Conservation (phyloP, 768 basidiomycete genomes). For the Melanogaster broomeanus region DNA sequence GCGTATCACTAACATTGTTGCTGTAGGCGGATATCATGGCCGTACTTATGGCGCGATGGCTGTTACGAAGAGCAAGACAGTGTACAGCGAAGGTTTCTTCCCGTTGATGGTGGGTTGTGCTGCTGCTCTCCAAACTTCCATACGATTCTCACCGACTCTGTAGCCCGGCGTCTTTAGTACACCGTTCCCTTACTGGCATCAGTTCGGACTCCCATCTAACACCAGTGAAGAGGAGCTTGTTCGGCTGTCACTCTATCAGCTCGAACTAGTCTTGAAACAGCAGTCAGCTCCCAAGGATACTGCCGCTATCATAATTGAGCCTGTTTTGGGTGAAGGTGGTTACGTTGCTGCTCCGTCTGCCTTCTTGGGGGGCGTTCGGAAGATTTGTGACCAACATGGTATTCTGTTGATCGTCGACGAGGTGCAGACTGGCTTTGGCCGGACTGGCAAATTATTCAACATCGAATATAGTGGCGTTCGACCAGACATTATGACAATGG, state of each 20-base stretch:
- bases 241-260: constrained; percentile 69
- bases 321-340: constrained; percentile 93
- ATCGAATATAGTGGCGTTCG: constrained; percentile 81
- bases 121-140: background rate
- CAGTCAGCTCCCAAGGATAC: constrained; percentile 84
- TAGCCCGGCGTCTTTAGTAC: constrained; percentile 83
- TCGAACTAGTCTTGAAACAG: constrained; percentile 78
- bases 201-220: constrained; percentile 56
- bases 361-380: constrained; percentile 78
- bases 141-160: background rate
- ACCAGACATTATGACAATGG: constrained; percentile 88
- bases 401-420: constrained; percentile 87
- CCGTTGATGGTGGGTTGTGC: constrained; percentile 74
- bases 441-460: constrained; percentile 84
- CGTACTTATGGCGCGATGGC: constrained; percentile 93
- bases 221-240: constrained; percentile 62
- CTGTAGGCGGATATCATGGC: constrained; percentile 82
- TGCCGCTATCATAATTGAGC: constrained; percentile 92
- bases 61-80: constrained; percentile 90
- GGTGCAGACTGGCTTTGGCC: constrained; percentile 87
- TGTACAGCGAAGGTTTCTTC: constrained; percentile 76
- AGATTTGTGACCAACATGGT: constrained; percentile 83
- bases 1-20: background rate
- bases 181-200: constrained; percentile 95
- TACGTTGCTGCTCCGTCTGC: constrained; percentile 86